phyloP scores from a whole-genome alignment of 805 yeast species.

The Metschnikowia orientalis region DNA sequence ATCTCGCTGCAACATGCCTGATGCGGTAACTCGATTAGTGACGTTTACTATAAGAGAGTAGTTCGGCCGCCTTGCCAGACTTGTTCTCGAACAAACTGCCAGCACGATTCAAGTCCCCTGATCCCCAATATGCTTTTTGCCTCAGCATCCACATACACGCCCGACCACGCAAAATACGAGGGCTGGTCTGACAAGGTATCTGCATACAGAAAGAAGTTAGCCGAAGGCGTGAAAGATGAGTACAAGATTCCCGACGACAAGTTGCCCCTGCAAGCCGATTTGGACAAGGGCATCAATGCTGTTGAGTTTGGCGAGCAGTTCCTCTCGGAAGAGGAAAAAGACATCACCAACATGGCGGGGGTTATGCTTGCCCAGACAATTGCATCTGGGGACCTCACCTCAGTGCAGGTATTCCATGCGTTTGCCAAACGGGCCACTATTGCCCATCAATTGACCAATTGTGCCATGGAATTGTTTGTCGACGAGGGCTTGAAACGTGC shows the following conservation, averaged over 20 bases:
- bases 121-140: no score
- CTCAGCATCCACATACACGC: no score
- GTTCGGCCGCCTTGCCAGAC: no score
- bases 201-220: constrained; percentile 25
- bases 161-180: constrained; percentile 9
- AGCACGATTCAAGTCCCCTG: no score
- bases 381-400: constrained; percentile 12
- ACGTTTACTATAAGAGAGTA: no score
- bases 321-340: constrained; percentile 10
- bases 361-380: constrained; percentile 13
- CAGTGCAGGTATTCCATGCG: constrained; percentile 14
- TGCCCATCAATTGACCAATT: constrained; percentile 19
- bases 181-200: constrained; percentile 30
- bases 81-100: no score
- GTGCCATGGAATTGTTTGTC: constrained; percentile 19
- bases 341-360: constrained; percentile 13
- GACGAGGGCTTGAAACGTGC: constrained; percentile 20
- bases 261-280: constrained; percentile 14
- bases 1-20: no score
- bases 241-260: constrained; percentile 12
- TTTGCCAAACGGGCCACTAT: constrained; percentile 18
- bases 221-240: constrained; percentile 17
- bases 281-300: constrained; percentile 16
- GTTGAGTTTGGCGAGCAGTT: constrained; percentile 9
- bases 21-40: no score